phyloP scores from a whole-genome alignment of 768 basidiomycete genomes.

The Auricularia heimuer region DNA sequence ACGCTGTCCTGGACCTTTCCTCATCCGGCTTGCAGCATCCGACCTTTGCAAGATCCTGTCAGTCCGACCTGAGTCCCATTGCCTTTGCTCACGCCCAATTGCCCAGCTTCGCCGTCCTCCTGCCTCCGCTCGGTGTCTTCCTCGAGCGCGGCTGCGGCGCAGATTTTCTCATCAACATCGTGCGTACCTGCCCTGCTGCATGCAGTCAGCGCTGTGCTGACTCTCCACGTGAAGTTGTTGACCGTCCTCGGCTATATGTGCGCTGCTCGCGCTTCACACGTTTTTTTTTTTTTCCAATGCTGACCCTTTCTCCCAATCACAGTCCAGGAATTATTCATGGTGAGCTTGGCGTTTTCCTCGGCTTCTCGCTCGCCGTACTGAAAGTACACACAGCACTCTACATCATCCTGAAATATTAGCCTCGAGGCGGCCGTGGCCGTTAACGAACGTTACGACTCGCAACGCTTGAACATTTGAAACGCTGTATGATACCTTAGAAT shows the following conservation, averaged over 20 bases:
- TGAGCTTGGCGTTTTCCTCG: slow-evolving; percentile 16
- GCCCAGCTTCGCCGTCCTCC: slow-evolving; percentile 51
- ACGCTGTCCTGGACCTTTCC: background rate
- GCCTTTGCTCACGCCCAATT: slow-evolving; percentile 37
- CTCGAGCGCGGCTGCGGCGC: slow-evolving; percentile 75
- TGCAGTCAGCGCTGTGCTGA: slow-evolving; percentile 5
- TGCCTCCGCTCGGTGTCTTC: slow-evolving; percentile 83
- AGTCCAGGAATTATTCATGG: slow-evolving; percentile 76
- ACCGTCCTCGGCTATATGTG: slow-evolving; percentile 75
- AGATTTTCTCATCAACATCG: slow-evolving; percentile 71
- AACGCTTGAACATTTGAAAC: background rate
- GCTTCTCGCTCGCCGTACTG: background rate
- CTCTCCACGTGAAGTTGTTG: slow-evolving; percentile 11
- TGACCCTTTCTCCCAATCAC: slow-evolving; percentile 10
- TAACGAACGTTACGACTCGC: slow-evolving; percentile 4
- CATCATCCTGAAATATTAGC: slow-evolving; percentile 54
- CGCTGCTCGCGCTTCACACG: slow-evolving; percentile 18
- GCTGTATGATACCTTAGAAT: background rate
- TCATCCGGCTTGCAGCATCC: background rate
- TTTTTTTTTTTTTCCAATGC: background rate
- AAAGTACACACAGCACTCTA: slow-evolving; percentile 46
- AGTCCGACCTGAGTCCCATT: slow-evolving; percentile 63
- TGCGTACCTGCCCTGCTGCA: background rate
- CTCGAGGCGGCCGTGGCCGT: background rate
- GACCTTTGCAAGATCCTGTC: background rate